Conservation (phyloP, 2,329 filamentous ascomycete genomes). For the Pseudogymnoascus sp. region DNA sequence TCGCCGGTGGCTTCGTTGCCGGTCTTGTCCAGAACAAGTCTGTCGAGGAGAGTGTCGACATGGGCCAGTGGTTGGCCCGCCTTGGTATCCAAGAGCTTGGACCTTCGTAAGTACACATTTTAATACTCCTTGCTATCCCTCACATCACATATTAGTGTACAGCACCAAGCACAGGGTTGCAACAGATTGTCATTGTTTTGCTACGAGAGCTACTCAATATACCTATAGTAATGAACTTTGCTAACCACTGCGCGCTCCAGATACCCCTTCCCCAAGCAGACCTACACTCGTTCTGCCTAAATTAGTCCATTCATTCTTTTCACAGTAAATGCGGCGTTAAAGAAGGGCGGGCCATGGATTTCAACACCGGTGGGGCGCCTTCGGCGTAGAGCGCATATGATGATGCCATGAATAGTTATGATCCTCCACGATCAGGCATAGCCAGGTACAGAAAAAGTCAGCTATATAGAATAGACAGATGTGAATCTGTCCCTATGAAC, state of each 20-base stretch:
- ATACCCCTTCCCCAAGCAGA: conserved; percentile 75
- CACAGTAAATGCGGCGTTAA: conserved; percentile 27
- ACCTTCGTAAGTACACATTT: conserved; percentile 65
- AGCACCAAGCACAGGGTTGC: background rate
- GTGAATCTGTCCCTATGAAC: background rate
- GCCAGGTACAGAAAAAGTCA: conserved; percentile 11
- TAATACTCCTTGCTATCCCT: background rate
- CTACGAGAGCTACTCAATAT: background rate
- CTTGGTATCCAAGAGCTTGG: conserved; percentile 92
- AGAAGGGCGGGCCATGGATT: conserved; percentile 39
- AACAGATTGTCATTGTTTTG: conserved; percentile 4
- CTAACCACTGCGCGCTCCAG: conserved; percentile 35
- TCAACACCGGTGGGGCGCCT: conserved; percentile 41
- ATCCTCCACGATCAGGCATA: conserved; percentile 32
- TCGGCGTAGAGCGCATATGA: conserved; percentile 12
- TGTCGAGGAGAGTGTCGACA: conserved; percentile 70
- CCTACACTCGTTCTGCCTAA: conserved; percentile 46
- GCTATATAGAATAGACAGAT: conserved; percentile 7
- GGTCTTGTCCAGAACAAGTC: conserved; percentile 78
- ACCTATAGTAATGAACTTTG: conserved; percentile 1
- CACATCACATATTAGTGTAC: background rate
- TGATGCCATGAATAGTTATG: conserved; percentile 18
- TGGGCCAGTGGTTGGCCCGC: conserved; percentile 93
- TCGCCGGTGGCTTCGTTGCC: conserved; percentile 87
- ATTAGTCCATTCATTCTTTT: conserved; percentile 29